Evolutionary conservation across 1,139 yeast species (phyloP).

Genomic region (Candida tunisiensis): DNA sequence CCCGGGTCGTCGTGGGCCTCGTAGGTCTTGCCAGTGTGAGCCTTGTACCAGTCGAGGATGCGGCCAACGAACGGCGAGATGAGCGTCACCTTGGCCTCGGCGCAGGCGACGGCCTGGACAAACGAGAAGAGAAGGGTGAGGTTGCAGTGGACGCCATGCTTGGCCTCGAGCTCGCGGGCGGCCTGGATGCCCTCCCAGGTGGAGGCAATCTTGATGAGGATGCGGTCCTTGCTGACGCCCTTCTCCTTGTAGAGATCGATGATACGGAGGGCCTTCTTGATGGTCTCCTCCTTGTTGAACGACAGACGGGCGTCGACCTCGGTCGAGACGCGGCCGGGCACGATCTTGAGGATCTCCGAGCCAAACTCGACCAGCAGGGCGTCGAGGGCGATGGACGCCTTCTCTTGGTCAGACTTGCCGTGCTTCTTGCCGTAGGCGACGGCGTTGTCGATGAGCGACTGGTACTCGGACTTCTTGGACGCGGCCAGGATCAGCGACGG

Average conservation of each 20-base stretch:
- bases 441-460: conserved; percentile 80
- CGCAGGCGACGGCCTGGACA: conserved; percentile 97
- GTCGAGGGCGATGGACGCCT: conserved; percentile 71
- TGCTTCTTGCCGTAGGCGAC: conserved; percentile 61
- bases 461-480: conserved; percentile 76
- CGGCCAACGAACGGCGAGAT: conserved; percentile 99
- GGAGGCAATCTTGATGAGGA: conserved; percentile 91
- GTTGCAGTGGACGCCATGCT: conserved; percentile 88
- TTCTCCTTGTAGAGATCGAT: conserved; percentile 67
- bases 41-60: conserved; percentile 98
- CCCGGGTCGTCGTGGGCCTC: conserved; percentile 82
- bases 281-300: conserved; percentile 83
- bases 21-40: conserved; percentile 80
- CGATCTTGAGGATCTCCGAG: conserved; percentile 79
- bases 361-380: conserved; percentile 92
- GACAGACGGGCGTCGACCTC: conserved; percentile 98
- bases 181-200: conserved; percentile 99
- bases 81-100: conserved; percentile 91
- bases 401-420: conserved; percentile 35
- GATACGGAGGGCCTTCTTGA: conserved; percentile 80
- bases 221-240: conserved; percentile 79
- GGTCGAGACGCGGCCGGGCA: conserved; percentile 98
- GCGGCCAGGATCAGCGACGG: conserved; percentile 97
- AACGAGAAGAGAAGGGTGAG: conserved; percentile 89
- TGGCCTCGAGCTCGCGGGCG: conserved; percentile 83